phyloP scores from a whole-genome alignment of 2,329 filamentous ascomycete species.

The Plectosphaerella cucumerina region DNA sequence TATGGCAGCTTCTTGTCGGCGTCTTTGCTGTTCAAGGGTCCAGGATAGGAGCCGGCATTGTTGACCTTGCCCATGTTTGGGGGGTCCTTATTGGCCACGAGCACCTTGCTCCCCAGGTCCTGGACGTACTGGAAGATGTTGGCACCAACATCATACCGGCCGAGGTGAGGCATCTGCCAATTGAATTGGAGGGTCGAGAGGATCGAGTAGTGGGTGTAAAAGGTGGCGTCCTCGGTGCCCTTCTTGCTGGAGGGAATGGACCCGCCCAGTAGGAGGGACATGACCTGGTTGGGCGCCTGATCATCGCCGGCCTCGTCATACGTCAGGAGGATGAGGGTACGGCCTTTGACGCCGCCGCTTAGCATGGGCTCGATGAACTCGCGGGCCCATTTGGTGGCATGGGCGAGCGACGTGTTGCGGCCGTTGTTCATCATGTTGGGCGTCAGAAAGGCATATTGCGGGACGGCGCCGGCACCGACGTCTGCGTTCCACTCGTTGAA shows the following conservation, averaged over 20 bases:
- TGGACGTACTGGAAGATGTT: slow-evolving; percentile 36
- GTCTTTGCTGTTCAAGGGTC: slow-evolving; percentile 30
- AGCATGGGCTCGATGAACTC: slow-evolving; percentile 51
- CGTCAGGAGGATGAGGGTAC: slow-evolving; percentile 52
- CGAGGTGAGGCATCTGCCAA: slow-evolving; percentile 36
- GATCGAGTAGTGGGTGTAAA: slow-evolving; percentile 41
- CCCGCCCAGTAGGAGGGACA: slow-evolving; percentile 50
- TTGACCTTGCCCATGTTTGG: slow-evolving; percentile 26
- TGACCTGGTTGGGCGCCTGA: slow-evolving; percentile 46
- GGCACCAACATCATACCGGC: slow-evolving; percentile 34
- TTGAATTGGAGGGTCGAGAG: slow-evolving; percentile 36
- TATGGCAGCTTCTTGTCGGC: slow-evolving; percentile 22
- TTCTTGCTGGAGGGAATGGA: slow-evolving; percentile 41
- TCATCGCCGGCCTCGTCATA: slow-evolving; percentile 56
- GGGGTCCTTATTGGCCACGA: slow-evolving; percentile 30
- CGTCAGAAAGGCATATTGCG: slow-evolving; percentile 62
- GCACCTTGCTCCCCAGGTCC: slow-evolving; percentile 24
- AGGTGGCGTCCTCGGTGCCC: slow-evolving; percentile 47
- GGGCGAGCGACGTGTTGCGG: slow-evolving; percentile 52
- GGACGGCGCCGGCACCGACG: slow-evolving; percentile 49
- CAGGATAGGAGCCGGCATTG: slow-evolving; percentile 38
- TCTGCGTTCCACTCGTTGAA: slow-evolving; percentile 58
- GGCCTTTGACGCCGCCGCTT: slow-evolving; percentile 41
- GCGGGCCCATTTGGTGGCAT: slow-evolving; percentile 46
- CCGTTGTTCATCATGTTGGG: slow-evolving; percentile 65